phyloP scores from a whole-genome alignment of 139 green algal genomes.

The Diplosphaera chodatii region DNA sequence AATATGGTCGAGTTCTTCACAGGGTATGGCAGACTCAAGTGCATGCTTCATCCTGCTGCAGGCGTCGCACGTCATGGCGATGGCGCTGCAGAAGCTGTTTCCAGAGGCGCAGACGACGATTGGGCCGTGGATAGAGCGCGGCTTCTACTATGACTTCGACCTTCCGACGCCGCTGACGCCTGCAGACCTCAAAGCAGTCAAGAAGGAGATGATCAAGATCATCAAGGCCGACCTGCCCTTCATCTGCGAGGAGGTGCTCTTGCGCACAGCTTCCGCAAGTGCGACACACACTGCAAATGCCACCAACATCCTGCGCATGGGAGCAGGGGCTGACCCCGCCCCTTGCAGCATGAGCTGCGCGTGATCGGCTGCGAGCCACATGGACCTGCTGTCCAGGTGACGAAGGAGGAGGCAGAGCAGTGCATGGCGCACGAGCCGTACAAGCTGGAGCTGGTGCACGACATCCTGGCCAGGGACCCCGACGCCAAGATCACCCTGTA shows the following conservation, averaged over 20 bases:
- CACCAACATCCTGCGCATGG: too few species aligned
- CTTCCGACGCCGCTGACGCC: conserved; percentile 68
- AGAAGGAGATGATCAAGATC: conserved; percentile 91
- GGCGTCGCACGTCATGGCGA: conserved; percentile 96
- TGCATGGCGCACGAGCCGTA: conserved; percentile 91
- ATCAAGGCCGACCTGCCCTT: conserved; percentile 74
- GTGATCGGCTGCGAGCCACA: too few species aligned
- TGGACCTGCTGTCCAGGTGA: too few species aligned
- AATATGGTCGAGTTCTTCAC: too few species aligned
- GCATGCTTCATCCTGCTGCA: too few species aligned
- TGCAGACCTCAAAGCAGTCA: conserved; percentile 88
- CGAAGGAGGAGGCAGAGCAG: conserved; percentile 62
- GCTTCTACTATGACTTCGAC: conserved; percentile 99
- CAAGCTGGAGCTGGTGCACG: conserved; percentile 95
- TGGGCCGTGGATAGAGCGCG: conserved; percentile 90
- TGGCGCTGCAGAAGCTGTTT: conserved; percentile 92
- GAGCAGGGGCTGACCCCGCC: too few species aligned
- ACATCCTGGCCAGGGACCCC: conserved; percentile 63
- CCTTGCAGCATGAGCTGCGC: too few species aligned
- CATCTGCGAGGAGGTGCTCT: conserved; percentile 76
- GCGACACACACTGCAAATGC: too few species aligned
- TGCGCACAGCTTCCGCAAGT: too few species aligned
- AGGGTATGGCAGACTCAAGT: too few species aligned
- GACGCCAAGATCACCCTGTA: conserved; percentile 94
- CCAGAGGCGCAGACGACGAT: conserved; percentile 84